Conservation (phyloP, 2,329 filamentous ascomycete species). For the Mycosphaerelloides madeirae region DNA sequence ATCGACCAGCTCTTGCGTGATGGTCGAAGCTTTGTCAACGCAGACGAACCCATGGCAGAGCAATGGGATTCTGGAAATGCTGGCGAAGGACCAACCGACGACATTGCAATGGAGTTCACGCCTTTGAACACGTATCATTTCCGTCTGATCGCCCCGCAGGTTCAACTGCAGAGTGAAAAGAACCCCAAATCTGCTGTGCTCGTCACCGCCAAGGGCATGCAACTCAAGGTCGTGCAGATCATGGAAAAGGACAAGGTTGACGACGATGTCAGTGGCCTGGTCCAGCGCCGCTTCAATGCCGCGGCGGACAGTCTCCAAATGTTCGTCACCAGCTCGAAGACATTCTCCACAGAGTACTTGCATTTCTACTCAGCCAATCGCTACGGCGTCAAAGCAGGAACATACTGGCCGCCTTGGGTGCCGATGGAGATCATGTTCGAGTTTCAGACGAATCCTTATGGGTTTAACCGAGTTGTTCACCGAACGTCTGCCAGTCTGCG, state of each 20-base stretch:
- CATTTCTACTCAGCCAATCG: conserved; percentile 92
- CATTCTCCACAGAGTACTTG: conserved; percentile 75
- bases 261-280: conserved; percentile 88
- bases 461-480: conserved; percentile 96
- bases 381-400: conserved; percentile 79
- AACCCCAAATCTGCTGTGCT: conserved; percentile 95
- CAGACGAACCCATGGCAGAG: conserved; percentile 53
- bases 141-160: conserved; percentile 91
- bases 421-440: conserved; percentile 98
- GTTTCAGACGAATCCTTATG: conserved; percentile 86
- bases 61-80: conserved; percentile 35
- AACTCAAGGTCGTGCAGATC: conserved; percentile 93
- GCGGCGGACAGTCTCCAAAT: conserved; percentile 98
- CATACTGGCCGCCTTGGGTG: conserved; percentile 96
- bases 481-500: conserved; percentile 91
- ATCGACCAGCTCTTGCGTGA: conserved; percentile 83
- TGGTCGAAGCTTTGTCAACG: conserved; percentile 73
- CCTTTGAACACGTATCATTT: conserved; percentile 93
- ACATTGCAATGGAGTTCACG: conserved; percentile 81
- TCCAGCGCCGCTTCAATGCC: conserved; percentile 88
- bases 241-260: conserved; percentile 94
- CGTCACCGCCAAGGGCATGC: conserved; percentile 96
- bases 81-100: conserved; percentile 46
- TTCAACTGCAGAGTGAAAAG: conserved; percentile 97
- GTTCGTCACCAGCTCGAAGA: conserved; percentile 93